Evolutionary conservation across 805 yeast species (phyloP), one percentile per base, ranked within the genome.

Genomic region (Candida methanosorbosa): DNA sequence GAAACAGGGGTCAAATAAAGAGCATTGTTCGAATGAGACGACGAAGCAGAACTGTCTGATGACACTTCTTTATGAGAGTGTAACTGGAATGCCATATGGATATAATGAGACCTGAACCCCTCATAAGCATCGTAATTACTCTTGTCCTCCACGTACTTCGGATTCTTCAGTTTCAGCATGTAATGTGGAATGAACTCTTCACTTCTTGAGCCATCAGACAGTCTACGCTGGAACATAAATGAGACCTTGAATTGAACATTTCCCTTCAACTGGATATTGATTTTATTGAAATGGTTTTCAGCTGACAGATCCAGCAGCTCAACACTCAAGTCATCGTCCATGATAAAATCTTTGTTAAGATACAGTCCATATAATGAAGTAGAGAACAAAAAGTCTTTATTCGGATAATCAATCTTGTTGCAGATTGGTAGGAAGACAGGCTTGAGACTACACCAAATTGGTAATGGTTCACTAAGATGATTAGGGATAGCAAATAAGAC

Each of bases 401-500:
- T 18, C 20, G 23, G 23, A 9, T 8, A 21, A 8, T 21, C 23
- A 8, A 8, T 11, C 11, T 21, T 11, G 8, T 11, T 21, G 11
- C 11, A 9, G 11, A 9, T 11, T 21, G 80, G 70, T 4, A 79
- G 45, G 34, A 66, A 71, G 0, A 75, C 56, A 1, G 70, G 47
- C 15, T 66, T 49, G 0, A 66, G 64, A 34, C 78, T 65, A 4
- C 72, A 68, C 88, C 88, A 81, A 7, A 72, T 65, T 1, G 75
- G 56, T 21, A 72, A 44, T 4, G 71, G 70, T 28, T 57, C 59
- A 1, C 79, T 71, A 30, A 78, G 57, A 48, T 75, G 82, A 49
- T 87, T 81, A 0, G 96, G 95, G 24, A 85, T 75, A 24, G 80
- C 77, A 64, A 84, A 80, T 20, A 71, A 57, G 24, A 83, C 74